phyloP scores from a whole-genome alignment of 176 grass and related monocot species.

The Oryza longistaminata region DNA sequence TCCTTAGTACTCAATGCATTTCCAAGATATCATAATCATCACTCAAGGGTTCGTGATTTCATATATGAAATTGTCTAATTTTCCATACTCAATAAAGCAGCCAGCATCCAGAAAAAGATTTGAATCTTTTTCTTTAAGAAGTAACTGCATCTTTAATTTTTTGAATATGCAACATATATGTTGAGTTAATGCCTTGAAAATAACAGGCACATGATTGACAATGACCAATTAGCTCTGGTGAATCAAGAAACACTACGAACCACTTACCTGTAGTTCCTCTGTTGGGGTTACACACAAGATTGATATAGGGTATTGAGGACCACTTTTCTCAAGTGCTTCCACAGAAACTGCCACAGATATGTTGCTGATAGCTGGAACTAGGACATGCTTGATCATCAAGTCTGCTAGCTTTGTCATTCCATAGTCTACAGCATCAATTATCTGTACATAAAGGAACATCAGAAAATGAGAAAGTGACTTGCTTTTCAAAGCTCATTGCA shows the following conservation, averaged over 20 bases:
- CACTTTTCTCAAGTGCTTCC: conserved; percentile 48
- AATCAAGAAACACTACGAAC: conserved; percentile 36
- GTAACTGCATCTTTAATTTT: neutral
- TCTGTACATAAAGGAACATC: conserved; percentile 47
- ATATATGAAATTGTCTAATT: conserved; percentile 15
- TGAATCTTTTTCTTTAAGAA: conserved; percentile 7
- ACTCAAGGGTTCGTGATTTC: neutral
- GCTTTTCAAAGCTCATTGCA: conserved; percentile 9
- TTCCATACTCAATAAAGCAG: conserved; percentile 11
- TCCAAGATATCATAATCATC: neutral
- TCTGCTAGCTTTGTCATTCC: conserved; percentile 85
- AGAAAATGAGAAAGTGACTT: conserved; percentile 19
- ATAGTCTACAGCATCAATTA: conserved; percentile 74
- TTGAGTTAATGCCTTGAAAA: conserved; percentile 15
- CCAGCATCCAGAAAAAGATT: conserved; percentile 4
- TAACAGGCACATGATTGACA: conserved; percentile 13
- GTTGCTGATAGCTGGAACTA: conserved; percentile 67
- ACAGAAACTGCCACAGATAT: conserved; percentile 52
- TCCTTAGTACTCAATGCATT: conserved; percentile 5
- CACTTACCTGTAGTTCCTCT: conserved; percentile 56
- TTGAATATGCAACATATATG: neutral
- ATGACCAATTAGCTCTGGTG: neutral
- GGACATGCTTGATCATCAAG: conserved; percentile 68
- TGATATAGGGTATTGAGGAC: conserved; percentile 31
- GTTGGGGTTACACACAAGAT: conserved; percentile 54